These are phyloP conservation scores for Penicillium soppii DNA, from an alignment of 495 filamentous ascomycete genomes.

Conservation along the genomic window DNA sequence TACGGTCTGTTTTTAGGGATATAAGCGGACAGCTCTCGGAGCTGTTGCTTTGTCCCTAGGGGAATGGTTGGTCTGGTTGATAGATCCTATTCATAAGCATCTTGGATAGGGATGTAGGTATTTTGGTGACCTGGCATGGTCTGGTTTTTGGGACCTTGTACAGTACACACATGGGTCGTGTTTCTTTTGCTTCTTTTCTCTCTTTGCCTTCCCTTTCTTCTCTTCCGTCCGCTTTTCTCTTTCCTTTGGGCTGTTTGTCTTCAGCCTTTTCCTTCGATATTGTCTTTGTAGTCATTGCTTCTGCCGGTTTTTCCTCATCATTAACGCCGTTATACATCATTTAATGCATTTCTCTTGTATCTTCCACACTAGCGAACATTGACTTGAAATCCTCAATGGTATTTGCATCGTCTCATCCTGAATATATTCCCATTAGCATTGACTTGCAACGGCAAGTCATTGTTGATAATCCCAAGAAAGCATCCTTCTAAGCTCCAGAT, in stretches of 20 bases:
- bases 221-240: constrained; percentile 9
- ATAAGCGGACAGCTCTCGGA: constrained; percentile 7
- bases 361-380: background rate
- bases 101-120: constrained; percentile 14
- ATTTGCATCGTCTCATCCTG: too few species aligned
- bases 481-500: too few species aligned
- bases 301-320: constrained; percentile 6
- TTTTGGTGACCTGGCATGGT: constrained; percentile 15
- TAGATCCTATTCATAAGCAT: constrained; percentile 21
- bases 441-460: too few species aligned
- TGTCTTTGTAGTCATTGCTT: constrained; percentile 10
- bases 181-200: constrained; percentile 11
- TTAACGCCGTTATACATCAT: constrained; percentile 25
- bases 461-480: too few species aligned
- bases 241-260: background rate
- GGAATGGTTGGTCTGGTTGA: constrained; percentile 21
- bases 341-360: constrained; percentile 31
- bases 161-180: constrained; percentile 27
- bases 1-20: constrained; percentile 32
- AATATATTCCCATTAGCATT: too few species aligned
- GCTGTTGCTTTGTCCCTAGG: constrained; percentile 13
- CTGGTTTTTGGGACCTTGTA: constrained; percentile 18
- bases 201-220: constrained; percentile 1
- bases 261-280: constrained; percentile 12
- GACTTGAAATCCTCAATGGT: background rate